phyloP scores from a whole-genome alignment of 257 asterid genomes.

The Solanum gracilifrons region DNA sequence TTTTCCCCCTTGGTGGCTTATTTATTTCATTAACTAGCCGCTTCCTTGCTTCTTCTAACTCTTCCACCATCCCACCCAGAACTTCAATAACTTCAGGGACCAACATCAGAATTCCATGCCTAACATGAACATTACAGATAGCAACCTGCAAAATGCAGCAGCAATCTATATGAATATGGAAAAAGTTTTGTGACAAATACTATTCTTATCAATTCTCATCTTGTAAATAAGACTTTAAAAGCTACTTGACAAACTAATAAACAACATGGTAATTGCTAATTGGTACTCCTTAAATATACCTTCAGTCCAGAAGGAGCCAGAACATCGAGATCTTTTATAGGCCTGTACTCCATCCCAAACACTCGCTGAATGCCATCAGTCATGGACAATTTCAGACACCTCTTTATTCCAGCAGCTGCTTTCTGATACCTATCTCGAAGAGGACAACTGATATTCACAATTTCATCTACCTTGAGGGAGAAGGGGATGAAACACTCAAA shows the following conservation, averaged over 20 bases:
- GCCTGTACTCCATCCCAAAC: slow-evolving; percentile 95
- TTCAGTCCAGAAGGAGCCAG: slow-evolving; percentile 74
- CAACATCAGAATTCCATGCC: slow-evolving; percentile 80
- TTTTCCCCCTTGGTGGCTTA: slow-evolving; percentile 91
- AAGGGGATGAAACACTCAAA: background rate
- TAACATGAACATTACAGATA: slow-evolving; percentile 64
- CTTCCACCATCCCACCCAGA: slow-evolving; percentile 82
- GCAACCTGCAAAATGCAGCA: slow-evolving; percentile 40
- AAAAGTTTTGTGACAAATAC: background rate
- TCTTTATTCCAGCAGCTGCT: slow-evolving; percentile 62
- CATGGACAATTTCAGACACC: slow-evolving; percentile 91
- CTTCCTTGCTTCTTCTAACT: slow-evolving; percentile 70
- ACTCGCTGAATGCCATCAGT: slow-evolving; percentile 91
- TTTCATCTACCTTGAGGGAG: slow-evolving; percentile 72
- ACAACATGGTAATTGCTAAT: background rate
- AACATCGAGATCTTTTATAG: slow-evolving; percentile 67
- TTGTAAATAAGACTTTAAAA: background rate
- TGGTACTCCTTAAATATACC: slow-evolving; percentile 24
- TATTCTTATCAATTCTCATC: background rate
- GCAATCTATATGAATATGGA: background rate
- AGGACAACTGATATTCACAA: slow-evolving; percentile 74
- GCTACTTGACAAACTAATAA: background rate
- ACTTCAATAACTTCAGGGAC: slow-evolving; percentile 86
- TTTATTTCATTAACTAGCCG: slow-evolving; percentile 77
- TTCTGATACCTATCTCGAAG: slow-evolving; percentile 76